Conservation (phyloP, 306 rosid species). For the Cucurbita ficifolia region DNA sequence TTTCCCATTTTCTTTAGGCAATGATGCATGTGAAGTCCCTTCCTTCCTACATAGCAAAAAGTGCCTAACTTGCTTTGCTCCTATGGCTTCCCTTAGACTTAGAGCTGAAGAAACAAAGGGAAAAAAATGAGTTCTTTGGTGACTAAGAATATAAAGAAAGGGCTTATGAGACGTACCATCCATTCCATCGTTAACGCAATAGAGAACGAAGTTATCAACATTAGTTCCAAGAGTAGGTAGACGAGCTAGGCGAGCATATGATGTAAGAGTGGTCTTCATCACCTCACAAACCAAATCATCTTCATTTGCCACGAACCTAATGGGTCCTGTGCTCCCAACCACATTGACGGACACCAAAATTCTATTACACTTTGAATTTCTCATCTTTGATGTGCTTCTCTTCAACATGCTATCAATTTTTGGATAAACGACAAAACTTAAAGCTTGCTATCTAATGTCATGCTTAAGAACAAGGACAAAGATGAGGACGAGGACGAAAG, state of each 20-base stretch:
- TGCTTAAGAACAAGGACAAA: not conserved
- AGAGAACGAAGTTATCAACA: constrained; percentile 13
- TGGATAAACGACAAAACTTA: not conserved
- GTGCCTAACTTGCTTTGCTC: constrained; percentile 29
- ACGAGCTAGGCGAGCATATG: constrained; percentile 21
- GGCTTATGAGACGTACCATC: constrained; percentile 12
- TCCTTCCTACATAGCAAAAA: constrained; percentile 46
- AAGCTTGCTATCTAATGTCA: not conserved
- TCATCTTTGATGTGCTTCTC: not conserved
- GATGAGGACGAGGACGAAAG: too few relatives aligned
- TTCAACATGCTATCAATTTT: not conserved
- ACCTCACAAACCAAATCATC: constrained; percentile 13
- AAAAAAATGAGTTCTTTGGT: not conserved
- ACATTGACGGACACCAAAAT: constrained; percentile 17
- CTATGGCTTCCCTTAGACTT: constrained; percentile 40
- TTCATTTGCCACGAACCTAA: constrained; percentile 24
- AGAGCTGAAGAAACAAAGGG: constrained; percentile 27
- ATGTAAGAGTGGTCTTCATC: constrained; percentile 16
- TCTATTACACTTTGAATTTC: constrained; percentile 10
- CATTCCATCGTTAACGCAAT: constrained; percentile 12
- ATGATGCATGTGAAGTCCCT: not conserved
- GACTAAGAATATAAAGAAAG: not conserved
- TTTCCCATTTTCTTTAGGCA: constrained; percentile 12
- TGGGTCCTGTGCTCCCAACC: constrained; percentile 20
- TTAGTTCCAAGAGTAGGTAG: constrained; percentile 23